Base-by-base conservation (phyloP, 2,329 filamentous ascomycete genomes). In the Xylariales sp. region DNA sequence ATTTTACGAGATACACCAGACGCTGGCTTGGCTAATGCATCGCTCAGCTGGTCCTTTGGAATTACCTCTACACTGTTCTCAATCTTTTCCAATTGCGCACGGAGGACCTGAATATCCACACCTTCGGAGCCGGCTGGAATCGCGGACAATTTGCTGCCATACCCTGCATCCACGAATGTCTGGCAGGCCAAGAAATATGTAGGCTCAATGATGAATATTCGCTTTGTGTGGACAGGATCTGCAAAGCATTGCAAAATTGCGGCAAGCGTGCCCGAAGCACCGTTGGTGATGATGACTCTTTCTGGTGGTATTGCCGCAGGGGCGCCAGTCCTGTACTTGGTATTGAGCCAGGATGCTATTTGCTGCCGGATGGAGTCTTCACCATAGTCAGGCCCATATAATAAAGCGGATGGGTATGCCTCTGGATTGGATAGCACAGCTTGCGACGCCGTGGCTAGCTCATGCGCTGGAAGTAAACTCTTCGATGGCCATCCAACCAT, bases 161-260 rank as follows among this genome's bases (percentile, higher is more conserved):
- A 82, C 1, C 79, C 75, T 29, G 69, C 66, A 56, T 85, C 82
- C 32, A 81, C 70, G 44, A 85, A 79, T 18, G 84, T 77, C 2
- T 74, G 66, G 51, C 79, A 82, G 0, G 74, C 77, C 11, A 83
- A 62, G 57, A 80, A 77, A 54, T 85, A 85, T 1, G 74, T 76
- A 4, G 81, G 81, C 23, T 74, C 72, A 1, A 83, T 74, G 59
- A 84, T 71, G 74, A 77, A 85, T 15, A 85, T 64, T 51, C 72
- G 69, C 17, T 72, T 64, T 8, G 81, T 85, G 51, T 74, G 80
- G 4, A 64, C 52, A 1, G 79, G 74, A 52, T 85, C 81, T 1
- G 81, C 75, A 49, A 79, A 85, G 10, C 77, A 76, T 44, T 75
- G 70, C 20, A 85, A 62, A 8, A 84, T 61, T 45, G 69, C 76